Evolutionary conservation across 768 basidiomycete genomes (phyloP).

Genomic region (Galerina marginata): DNA sequence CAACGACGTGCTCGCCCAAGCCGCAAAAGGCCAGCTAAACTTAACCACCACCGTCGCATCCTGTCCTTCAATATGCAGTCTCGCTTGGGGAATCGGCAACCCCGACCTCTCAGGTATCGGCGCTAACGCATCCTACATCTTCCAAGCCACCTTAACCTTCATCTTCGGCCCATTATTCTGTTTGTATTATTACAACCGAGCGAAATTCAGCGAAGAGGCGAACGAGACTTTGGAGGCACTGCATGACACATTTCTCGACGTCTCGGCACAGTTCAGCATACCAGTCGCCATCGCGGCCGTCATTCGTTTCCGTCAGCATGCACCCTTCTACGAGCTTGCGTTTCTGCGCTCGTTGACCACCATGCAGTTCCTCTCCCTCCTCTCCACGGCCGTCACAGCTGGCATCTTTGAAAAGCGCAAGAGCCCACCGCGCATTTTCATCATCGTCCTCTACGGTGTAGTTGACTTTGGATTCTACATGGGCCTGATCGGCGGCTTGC

Average conservation of each 20-base stretch:
- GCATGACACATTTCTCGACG: constrained; percentile 18
- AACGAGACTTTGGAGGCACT: not conserved
- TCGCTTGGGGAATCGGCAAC: constrained; percentile 24
- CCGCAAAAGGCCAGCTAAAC: constrained; percentile 4
- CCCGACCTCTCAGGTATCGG: constrained; percentile 24
- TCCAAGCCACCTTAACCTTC: constrained; percentile 19
- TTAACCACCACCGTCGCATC: constrained; percentile 10
- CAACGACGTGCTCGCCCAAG: not conserved
- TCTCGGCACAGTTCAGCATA: constrained; percentile 21
- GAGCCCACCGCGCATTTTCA: not conserved
- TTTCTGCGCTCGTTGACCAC: constrained; percentile 22
- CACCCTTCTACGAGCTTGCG: constrained; percentile 23
- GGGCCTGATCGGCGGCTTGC: constrained; percentile 17
- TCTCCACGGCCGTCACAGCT: constrained; percentile 14
- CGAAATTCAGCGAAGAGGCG: constrained; percentile 3
- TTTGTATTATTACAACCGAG: constrained; percentile 12
- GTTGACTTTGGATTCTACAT: constrained; percentile 21
- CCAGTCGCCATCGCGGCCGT: constrained; percentile 23
- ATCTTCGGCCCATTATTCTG: constrained; percentile 19
- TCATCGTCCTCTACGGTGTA: constrained; percentile 4
- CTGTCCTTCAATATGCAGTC: constrained; percentile 19
- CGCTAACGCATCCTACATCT: constrained; percentile 22
- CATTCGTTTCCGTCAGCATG: constrained; percentile 19
- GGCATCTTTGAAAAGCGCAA: constrained; percentile 15
- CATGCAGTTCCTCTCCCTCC: constrained; percentile 22